Conservation (phyloP, 192 early-diverging fungal genomes). For the Podila verticillata region DNA sequence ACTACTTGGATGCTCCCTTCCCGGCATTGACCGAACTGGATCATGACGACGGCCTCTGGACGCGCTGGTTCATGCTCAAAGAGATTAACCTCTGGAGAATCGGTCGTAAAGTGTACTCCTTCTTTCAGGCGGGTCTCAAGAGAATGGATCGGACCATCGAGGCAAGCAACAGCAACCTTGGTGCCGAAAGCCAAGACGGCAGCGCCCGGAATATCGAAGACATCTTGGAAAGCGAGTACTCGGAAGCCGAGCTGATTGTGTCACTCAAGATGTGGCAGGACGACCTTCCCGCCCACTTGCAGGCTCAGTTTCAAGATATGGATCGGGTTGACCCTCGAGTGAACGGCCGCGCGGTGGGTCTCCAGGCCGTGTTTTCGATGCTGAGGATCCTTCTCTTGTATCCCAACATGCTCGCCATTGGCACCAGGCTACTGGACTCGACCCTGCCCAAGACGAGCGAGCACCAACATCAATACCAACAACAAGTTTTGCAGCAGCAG, state of each 20-base stretch:
- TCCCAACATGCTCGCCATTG: conserved; percentile 30
- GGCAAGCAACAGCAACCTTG: background rate
- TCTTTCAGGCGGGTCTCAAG: conserved; percentile 36
- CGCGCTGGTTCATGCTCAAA: conserved; percentile 49
- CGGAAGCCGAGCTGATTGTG: conserved; percentile 35
- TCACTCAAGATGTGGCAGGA: conserved; percentile 42
- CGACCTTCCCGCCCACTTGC: conserved; percentile 16
- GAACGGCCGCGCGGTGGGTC: conserved; percentile 38
- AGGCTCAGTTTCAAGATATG: conserved; percentile 15
- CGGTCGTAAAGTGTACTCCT: conserved; percentile 40
- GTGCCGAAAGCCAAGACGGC: background rate
- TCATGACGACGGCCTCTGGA: conserved; percentile 44
- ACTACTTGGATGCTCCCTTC: conserved; percentile 34
- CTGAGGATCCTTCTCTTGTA: conserved; percentile 33
- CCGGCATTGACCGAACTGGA: conserved; percentile 38
- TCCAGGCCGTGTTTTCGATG: conserved; percentile 32
- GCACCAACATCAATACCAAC: background rate
- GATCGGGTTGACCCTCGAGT: conserved; percentile 30
- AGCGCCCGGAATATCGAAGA: background rate
- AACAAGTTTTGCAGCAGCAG: conserved; percentile 12
- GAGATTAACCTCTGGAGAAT: conserved; percentile 43
- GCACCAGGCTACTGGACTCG: conserved; percentile 23
- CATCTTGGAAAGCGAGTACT: conserved; percentile 24
- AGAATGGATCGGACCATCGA: conserved; percentile 29
- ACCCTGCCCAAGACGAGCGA: background rate